These are phyloP conservation scores for Saccharomyces jurei DNA, from an alignment of 805 yeast species.

Conservation along the genomic window DNA sequence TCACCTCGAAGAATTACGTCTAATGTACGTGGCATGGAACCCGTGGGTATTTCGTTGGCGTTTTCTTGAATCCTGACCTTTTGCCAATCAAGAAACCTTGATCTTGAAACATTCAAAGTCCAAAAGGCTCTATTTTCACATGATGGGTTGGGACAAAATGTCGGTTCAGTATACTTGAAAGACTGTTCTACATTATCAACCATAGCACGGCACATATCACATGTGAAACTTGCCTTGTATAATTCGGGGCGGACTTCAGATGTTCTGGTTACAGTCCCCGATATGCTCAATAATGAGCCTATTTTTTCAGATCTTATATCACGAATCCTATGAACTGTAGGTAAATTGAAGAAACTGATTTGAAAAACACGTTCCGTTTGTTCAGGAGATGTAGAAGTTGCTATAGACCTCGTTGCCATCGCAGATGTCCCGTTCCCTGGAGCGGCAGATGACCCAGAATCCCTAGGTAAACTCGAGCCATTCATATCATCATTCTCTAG, in stretches of 20 bases:
- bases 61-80: constrained; percentile 91
- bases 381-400: constrained; percentile 39
- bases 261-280: constrained; percentile 94
- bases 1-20: constrained; percentile 92
- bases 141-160: constrained; percentile 77
- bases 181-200: constrained; percentile 88
- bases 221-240: constrained; percentile 75
- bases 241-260: constrained; percentile 95
- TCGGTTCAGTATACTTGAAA: constrained; percentile 90
- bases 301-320: constrained; percentile 85
- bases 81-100: constrained; percentile 94
- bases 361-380: constrained; percentile 72
- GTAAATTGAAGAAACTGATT: constrained; percentile 80
- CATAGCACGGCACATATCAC: constrained; percentile 79
- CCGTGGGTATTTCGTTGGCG: constrained; percentile 93
- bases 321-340: constrained; percentile 74
- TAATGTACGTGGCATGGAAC: constrained; percentile 95
- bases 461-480: constrained; percentile 3
- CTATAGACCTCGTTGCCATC: constrained; percentile 30
- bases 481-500: constrained; percentile 2
- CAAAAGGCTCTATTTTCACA: constrained; percentile 83
- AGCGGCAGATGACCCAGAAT: constrained; percentile 8
- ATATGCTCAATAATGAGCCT: constrained; percentile 73
- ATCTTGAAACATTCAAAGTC: constrained; percentile 75
- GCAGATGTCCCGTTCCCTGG: constrained; percentile 17